Conservation (phyloP, 495 filamentous ascomycete genomes). For the Aspergillus carlsbadensis region DNA sequence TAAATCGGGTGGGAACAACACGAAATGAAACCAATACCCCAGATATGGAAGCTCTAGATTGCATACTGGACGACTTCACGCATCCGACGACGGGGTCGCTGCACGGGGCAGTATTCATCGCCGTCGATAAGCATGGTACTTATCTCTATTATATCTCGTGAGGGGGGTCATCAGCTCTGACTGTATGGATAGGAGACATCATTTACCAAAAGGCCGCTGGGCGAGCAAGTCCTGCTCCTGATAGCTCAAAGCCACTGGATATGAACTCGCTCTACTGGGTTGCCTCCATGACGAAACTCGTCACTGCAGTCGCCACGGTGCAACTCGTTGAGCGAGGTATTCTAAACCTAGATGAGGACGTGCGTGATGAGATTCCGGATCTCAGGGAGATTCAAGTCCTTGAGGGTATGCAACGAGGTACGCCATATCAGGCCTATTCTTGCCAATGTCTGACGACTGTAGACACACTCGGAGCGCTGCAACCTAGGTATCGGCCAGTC, state of each 20-base stretch:
- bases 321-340: slow-evolving; percentile 43
- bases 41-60: neutral
- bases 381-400: neutral
- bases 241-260: neutral
- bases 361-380: neutral
- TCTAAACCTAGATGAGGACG: slow-evolving; percentile 29
- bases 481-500: neutral
- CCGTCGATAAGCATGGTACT: neutral
- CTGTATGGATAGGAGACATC: neutral
- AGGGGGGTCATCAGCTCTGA: neutral
- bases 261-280: slow-evolving; percentile 16
- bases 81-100: neutral
- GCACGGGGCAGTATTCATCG: neutral
- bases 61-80: neutral
- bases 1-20: too few species aligned
- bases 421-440: too few species aligned
- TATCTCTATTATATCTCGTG: neutral
- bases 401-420: neutral
- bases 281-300: slow-evolving; percentile 30
- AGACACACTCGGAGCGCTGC: too few species aligned
- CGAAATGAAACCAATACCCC: too few species aligned
- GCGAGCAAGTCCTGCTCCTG: neutral
- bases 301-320: slow-evolving; percentile 44
- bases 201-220: neutral
- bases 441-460: too few species aligned